Conservation (phyloP, 768 basidiomycete genomes). For the Astraeus odoratus region DNA sequence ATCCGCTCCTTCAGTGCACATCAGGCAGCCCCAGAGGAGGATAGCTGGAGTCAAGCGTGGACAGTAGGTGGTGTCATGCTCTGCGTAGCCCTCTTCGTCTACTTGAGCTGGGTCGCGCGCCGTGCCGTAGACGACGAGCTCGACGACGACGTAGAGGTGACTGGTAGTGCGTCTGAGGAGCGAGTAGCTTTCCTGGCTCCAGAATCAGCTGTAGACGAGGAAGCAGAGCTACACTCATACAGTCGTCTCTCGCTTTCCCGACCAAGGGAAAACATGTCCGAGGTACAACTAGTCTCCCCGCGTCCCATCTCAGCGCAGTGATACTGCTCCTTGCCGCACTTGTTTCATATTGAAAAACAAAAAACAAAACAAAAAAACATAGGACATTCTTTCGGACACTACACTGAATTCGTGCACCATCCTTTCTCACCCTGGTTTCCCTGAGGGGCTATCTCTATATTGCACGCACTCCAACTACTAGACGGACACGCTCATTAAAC, state of each 20-base stretch:
- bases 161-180: conserved; percentile 35
- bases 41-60: conserved; percentile 48
- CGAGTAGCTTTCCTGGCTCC: conserved; percentile 41
- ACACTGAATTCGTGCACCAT: not conserved
- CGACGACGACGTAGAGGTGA: conserved; percentile 33
- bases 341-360: conserved; percentile 14
- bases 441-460: not conserved
- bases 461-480: not conserved
- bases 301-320: conserved; percentile 13
- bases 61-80: conserved; percentile 64
- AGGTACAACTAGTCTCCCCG: conserved; percentile 33
- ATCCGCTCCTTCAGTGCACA: conserved; percentile 69
- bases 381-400: conserved; percentile 4
- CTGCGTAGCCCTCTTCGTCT: conserved; percentile 69
- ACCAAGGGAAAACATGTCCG: conserved; percentile 35
- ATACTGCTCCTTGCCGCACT: conserved; percentile 1
- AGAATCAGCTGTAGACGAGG: conserved; percentile 15
- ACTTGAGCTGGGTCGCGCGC: conserved; percentile 76
- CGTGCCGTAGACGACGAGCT: conserved; percentile 53
- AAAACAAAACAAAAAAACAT: conserved; percentile 10
- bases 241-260: conserved; percentile 14
- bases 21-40: conserved; percentile 38
- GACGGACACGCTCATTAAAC: not conserved
- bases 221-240: conserved; percentile 12
- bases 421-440: not conserved